These are phyloP conservation scores for Cladosporium sp. DNA, from an alignment of 2,329 filamentous ascomycete genomes.

Conservation along the genomic window DNA sequence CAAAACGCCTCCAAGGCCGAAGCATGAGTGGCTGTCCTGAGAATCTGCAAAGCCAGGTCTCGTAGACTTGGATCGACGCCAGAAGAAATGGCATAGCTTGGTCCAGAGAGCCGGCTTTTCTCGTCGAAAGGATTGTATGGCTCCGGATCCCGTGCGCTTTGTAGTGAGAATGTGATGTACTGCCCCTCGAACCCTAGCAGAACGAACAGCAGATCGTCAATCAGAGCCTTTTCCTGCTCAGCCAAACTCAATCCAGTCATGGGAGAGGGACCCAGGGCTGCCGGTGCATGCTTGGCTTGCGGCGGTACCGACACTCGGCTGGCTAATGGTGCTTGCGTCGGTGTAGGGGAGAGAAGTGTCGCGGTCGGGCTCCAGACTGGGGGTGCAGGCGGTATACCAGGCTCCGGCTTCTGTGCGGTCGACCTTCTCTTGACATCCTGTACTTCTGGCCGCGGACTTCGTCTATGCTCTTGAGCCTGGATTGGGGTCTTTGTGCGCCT, in stretches of 20 bases:
- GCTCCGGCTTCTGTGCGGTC: neutral
- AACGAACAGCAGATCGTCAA: constrained; percentile 88
- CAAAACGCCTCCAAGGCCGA: constrained; percentile 87
- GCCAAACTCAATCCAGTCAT: constrained; percentile 71
- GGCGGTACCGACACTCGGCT: constrained; percentile 61
- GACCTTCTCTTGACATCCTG: neutral
- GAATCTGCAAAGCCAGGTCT: constrained; percentile 81
- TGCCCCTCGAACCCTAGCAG: constrained; percentile 99
- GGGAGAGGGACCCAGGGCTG: constrained; percentile 61
- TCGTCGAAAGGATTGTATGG: constrained; percentile 80
- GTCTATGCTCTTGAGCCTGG: constrained; percentile 5
- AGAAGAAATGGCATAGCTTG: constrained; percentile 70
- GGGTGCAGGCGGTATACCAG: constrained; percentile 11
- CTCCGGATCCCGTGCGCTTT: constrained; percentile 38
- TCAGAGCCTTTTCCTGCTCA: constrained; percentile 76
- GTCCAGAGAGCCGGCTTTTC: constrained; percentile 80
- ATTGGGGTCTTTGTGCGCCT: constrained; percentile 8
- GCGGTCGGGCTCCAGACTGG: constrained; percentile 73
- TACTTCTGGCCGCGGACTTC: constrained; percentile 6
- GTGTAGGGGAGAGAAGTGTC: constrained; percentile 64
- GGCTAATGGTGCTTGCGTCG: constrained; percentile 62
- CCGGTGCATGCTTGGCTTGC: constrained; percentile 62
- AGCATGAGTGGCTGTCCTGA: constrained; percentile 93
- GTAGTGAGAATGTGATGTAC: constrained; percentile 73
- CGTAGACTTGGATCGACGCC: constrained; percentile 88